A percentile compares a stretch with the other conserved stretches of the same genome.
Conservation (phyloP, 2,329 filamentous ascomycete species). For the Aspergillus sp. region DNA sequence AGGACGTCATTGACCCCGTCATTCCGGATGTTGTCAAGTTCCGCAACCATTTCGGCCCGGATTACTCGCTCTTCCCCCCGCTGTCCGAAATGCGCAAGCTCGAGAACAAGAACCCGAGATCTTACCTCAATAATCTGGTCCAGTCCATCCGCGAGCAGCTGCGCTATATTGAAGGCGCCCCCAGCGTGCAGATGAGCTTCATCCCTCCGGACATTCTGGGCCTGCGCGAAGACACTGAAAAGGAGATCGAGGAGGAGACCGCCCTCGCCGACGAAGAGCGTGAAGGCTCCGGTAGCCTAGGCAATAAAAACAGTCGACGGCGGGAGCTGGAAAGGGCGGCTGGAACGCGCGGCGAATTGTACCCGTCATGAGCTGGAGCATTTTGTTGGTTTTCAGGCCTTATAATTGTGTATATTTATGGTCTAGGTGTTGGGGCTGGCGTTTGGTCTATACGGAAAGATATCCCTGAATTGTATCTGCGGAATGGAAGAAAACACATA, state of each 20-base stretch:
- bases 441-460: not conserved
- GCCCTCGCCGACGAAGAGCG: slow-evolving; percentile 35
- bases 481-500: too few relatives aligned
- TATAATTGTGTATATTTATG: not conserved
- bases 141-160: slow-evolving; percentile 80
- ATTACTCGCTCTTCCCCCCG: slow-evolving; percentile 83
- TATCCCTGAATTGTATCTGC: too few relatives aligned
- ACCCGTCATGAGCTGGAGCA: slow-evolving; percentile 22
- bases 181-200: slow-evolving; percentile 79
- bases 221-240: slow-evolving; percentile 47
- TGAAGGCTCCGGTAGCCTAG: slow-evolving; percentile 35
- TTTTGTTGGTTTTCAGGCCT: slow-evolving; percentile 10
- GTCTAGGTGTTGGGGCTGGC: not conserved
- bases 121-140: slow-evolving; percentile 73
- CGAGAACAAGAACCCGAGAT: slow-evolving; percentile 75
- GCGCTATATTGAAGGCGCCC: slow-evolving; percentile 77
- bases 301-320: slow-evolving; percentile 22
- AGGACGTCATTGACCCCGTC: slow-evolving; percentile 66
- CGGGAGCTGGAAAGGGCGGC: slow-evolving; percentile 34
- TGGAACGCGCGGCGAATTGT: slow-evolving; percentile 36
- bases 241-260: slow-evolving; percentile 45
- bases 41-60: slow-evolving; percentile 82
- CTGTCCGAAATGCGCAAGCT: slow-evolving; percentile 67
- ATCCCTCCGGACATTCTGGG: slow-evolving; percentile 74
- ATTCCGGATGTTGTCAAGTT: slow-evolving; percentile 81